Base-by-base conservation (phyloP, 352 stramenopile genomes). In the Phytophthora agathidicida region DNA sequence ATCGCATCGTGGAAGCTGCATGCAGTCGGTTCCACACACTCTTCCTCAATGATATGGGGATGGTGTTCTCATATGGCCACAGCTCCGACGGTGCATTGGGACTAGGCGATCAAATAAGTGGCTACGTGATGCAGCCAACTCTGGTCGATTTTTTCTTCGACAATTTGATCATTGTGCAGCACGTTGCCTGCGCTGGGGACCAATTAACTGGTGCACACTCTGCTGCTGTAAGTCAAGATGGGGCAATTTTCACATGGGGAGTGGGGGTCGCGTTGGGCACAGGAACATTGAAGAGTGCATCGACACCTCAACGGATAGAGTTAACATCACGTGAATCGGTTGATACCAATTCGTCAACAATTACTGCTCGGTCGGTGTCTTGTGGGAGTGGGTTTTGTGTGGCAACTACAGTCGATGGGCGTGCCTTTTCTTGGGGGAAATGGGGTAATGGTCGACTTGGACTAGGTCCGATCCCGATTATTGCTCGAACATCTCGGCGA, bases 361-460 rank as follows among this genome's bases (percentile, higher is more conserved):
- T 16, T 7, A 51, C 22, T n/a, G 63, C 68, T 14, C 22, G 44
- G 7, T 77, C 72, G 0, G 56, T 96, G 17, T 59, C 82, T 0
- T 91, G 79, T 35, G 90, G 90, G 1, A 83, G 83, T 48, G 88
- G 83, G 1, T 98, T 97, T 54, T 87, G 73, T 14, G 48, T 97
- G 19, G 88, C 85, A 8, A 32, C 96, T 3, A 64, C 60, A 4
- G 36, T 63, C 5, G 55, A 65, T 6, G 88, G 91, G 0, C 36
- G 75, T 23, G 80, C 93, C 0, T 96, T 83, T 35, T 73, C 75
- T 3, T 98, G 91, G 90, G 84, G 84, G 2, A 91, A 88, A 39
- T 94, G 73, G 72, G 72, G 74, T 36, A 69, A 92, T 20, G 84
- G 84, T 0, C 78, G 84, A 11, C 78, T 92, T n/a, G 84, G 84